Conservation (phyloP, 2,329 filamentous ascomycete species). For the Colletotrichum sp. region DNA sequence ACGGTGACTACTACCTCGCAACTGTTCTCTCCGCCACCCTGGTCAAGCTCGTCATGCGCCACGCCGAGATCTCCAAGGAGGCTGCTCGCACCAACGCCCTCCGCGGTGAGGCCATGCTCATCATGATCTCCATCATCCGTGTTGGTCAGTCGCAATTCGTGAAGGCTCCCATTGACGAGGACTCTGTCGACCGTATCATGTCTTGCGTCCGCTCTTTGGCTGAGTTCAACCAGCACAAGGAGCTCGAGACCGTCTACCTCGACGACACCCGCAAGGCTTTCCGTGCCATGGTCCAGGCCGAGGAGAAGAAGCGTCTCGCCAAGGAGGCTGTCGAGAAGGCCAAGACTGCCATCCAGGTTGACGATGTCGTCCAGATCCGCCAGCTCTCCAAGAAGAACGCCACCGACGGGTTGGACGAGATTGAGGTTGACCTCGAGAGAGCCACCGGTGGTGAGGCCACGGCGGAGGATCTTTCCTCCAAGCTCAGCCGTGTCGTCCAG, state of each 20-base stretch:
- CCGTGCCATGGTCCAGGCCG: constrained; percentile 94
- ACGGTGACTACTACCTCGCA: constrained; percentile 95
- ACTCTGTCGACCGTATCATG: constrained; percentile 99
- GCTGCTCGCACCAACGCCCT: constrained; percentile 89
- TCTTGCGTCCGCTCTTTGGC: constrained; percentile 91
- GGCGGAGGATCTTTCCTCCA: constrained; percentile 87
- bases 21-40: constrained; percentile 95
- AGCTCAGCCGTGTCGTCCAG: constrained; percentile 94
- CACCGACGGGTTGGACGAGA: constrained; percentile 80
- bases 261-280: constrained; percentile 96
- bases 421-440: constrained; percentile 89
- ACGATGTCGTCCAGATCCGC: constrained; percentile 91
- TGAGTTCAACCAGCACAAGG: constrained; percentile 87
- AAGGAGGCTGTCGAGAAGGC: constrained; percentile 93
- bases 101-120: constrained; percentile 96
- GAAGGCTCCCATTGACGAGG: constrained; percentile 95
- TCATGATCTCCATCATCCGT: constrained; percentile 98
- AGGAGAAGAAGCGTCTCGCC: constrained; percentile 96
- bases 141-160: constrained; percentile 99
- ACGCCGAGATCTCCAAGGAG: constrained; percentile 90
- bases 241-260: constrained; percentile 90
- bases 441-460: constrained; percentile 88
- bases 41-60: constrained; percentile 97
- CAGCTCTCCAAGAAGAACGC: constrained; percentile 93
- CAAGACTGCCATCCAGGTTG: constrained; percentile 92